Evolutionary conservation across 331 rosid species (phyloP), one percentile per base, ranked within the genome.

Genomic region (Quercus phellos): DNA sequence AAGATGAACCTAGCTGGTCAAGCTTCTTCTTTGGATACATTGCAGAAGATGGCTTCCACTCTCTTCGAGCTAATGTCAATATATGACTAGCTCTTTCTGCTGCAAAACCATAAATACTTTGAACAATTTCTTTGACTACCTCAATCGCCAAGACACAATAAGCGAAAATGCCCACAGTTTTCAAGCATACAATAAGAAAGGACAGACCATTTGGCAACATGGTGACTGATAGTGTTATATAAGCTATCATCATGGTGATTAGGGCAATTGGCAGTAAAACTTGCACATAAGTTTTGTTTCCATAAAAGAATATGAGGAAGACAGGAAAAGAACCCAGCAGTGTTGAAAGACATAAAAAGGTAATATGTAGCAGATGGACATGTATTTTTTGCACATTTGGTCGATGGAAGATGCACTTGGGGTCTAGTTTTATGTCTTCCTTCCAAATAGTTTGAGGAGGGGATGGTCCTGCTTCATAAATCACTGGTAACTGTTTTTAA

Each of bases 371-470:
- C 2, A 63, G 60, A 42, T 27, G 73, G 79, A 51, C 79, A 63
- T 30, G 61, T 4, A 75, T 63, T 14, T 43, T 59, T 27, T 4
- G 60, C 1, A 19, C 30, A 16, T 19, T 50, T 63, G 51, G 0
- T 43, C 51, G 6, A 61, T 63, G 32, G 21, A 75, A 75, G 53
- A 51, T 63, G 42, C 79, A 75, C 4, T 6, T 63, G 7, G 63
- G 17, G 26, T 75, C 35, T 6, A 46, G 22, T 17, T 75, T 75
- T 67, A 50, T 26, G 34, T 60, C 79, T 75, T 46, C 79, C 21
- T 63, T 75, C 79, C 73, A 76, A 59, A 66, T 76, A 5, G 74
- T 76, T 67, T 46, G 67, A 4, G 79, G 71, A 60, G 67, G 67
- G 24, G 67, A 2, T 0, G 0, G 35, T 5, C 29, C 9, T 19